Evolutionary conservation across 371 early-diverging fungal species (phyloP), one percentile per base, ranked within the genome.

Genomic region (Mucor saturninus): DNA sequence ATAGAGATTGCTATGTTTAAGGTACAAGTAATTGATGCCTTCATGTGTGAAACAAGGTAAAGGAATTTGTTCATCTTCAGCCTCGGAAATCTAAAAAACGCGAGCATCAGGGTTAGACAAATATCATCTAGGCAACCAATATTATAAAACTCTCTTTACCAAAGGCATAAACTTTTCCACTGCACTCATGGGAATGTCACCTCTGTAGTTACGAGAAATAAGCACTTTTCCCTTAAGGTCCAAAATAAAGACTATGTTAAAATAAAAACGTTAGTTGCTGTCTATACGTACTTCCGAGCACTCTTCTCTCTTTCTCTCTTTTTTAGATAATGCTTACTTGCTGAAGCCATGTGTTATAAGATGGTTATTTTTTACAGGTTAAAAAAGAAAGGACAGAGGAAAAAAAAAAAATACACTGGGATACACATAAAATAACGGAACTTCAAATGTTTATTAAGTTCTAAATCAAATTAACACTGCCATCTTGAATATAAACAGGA

Each of bases 121-220:
- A 35, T 35, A 6, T 35, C 21, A 21, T 21, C 46, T 5, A 21
- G 13, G 14, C 15, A 43, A n/a, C n/a, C 84, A 94, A 94, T 92
- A 10, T 52, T 21, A 6, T 32, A 26, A 32, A 26, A 4, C 28
- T 28, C 13, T 13, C 46, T 32, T 70, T 76, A 97, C 85, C 72
- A 98, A 75, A 28, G 97, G 95, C 95, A 98, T 93, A 75, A 98
- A 98, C 80, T 94, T 94, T 53, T 98, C 99, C 57, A 96, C 91
- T 31, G 95, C 92, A 42, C 87, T 84, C 93, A 95, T 92, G 54
- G 98, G 96, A 43, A 95, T 85, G 73, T 98, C 98, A 62, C 92
- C 91, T 49, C 97, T 89, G 71, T 96, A 97, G 21, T 95, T 81
- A 65, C 98, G 87, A 28, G 96, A 95, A 68, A 98, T 95, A 49